A percentile compares a stretch with the other conserved stretches of the same genome.
Evolutionary conservation across 108 stramenopile species (phyloP).

Genomic region (Cyclotella sp.): DNA sequence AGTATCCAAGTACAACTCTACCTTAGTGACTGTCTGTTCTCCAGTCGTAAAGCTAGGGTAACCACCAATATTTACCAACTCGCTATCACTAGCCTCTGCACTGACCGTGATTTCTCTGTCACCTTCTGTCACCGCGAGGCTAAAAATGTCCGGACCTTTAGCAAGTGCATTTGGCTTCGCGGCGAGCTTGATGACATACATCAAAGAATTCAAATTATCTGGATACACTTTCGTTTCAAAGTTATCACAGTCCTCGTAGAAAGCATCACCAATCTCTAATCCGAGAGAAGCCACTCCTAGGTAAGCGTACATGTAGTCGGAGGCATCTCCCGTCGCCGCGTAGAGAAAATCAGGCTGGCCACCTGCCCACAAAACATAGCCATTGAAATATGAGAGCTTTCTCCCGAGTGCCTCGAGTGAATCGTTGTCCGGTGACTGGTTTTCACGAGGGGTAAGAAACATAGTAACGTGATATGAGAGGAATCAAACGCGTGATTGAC

Average conservation of each 20-base stretch:
- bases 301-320: constrained; percentile 57
- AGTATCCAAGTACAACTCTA: constrained; percentile 34
- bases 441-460: constrained; percentile 2
- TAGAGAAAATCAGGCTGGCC: constrained; percentile 38
- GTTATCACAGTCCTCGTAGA: constrained; percentile 55
- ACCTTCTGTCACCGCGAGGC: constrained; percentile 5
- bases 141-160: constrained; percentile 55
- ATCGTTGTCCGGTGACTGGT: constrained; percentile 15
- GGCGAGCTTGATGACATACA: constrained; percentile 41
- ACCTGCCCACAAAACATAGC: constrained; percentile 30
- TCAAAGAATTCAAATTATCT: constrained; percentile 38
- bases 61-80: constrained; percentile 34
- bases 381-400: constrained; percentile 43
- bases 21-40: constrained; percentile 31
- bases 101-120: constrained; percentile 25
- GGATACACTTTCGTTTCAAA: constrained; percentile 49
- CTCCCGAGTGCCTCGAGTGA: constrained; percentile 34
- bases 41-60: constrained; percentile 29
- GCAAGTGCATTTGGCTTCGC: constrained; percentile 48
- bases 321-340: constrained; percentile 38
- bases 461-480: too few species aligned
- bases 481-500: neutral
- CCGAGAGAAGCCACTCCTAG: constrained; percentile 57
- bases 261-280: constrained; percentile 58
- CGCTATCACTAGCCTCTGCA: constrained; percentile 36